These are phyloP conservation scores for Diaporthe capsici DNA, from an alignment of 2,329 filamentous ascomycete genomes.

Conservation along the genomic window DNA sequence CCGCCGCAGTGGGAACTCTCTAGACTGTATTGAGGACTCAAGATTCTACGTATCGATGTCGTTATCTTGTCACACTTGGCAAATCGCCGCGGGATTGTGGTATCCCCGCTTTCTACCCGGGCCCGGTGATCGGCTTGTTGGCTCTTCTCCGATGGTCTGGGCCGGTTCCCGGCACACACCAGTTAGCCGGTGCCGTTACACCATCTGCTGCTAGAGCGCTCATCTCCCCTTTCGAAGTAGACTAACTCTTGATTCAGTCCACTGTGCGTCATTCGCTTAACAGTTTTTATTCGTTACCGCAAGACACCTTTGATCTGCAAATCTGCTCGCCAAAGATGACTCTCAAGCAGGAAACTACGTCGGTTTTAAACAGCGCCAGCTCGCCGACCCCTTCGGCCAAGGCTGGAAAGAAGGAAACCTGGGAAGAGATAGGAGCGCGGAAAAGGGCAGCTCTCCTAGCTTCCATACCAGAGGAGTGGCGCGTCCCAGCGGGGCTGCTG, in stretches of 20 bases:
- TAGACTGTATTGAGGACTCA: not conserved
- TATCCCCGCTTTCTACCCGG: conserved; percentile 14
- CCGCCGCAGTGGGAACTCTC: not conserved
- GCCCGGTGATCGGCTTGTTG: conserved; percentile 25
- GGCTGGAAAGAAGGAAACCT: conserved; percentile 44
- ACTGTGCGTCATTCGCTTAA: not conserved
- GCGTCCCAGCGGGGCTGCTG: conserved; percentile 65
- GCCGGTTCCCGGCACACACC: conserved; percentile 1
- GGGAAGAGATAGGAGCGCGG: conserved; percentile 58
- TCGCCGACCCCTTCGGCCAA: not conserved
- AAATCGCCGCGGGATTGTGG: not conserved
- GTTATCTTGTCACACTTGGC: conserved; percentile 16
- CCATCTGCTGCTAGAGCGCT: not conserved
- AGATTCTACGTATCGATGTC: not conserved
- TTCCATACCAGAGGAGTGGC: conserved; percentile 71
- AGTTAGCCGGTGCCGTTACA: not conserved
- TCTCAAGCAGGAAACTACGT: not conserved
- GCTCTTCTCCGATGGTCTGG: conserved; percentile 14
- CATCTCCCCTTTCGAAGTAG: not conserved
- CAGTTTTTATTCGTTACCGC: not conserved
- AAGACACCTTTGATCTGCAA: not conserved
- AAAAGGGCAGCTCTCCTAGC: conserved; percentile 59
- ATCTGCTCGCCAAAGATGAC: not conserved
- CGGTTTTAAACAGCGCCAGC: too few relatives aligned
- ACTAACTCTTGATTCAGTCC: not conserved